Evolutionary conservation across 2,329 filamentous ascomycete species (phyloP).

Genomic region (Botrytis tulipae): DNA sequence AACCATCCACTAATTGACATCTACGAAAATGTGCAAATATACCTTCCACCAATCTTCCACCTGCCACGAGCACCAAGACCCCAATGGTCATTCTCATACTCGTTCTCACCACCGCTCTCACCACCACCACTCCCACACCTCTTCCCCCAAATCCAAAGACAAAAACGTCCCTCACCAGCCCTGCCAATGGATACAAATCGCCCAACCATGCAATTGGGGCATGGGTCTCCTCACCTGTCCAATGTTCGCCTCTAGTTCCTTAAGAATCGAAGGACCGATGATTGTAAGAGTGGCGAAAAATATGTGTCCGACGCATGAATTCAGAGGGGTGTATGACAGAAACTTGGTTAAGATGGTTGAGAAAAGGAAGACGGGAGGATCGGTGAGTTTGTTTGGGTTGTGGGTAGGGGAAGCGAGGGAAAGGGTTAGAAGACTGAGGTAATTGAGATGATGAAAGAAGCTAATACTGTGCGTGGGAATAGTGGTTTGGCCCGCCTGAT

Average conservation of each 20-base stretch:
- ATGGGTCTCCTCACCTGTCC: conserved; percentile 15
- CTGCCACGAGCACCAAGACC: not conserved
- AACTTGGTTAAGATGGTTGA: conserved; percentile 20
- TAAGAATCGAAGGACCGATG: conserved; percentile 14
- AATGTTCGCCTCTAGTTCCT: conserved; percentile 3
- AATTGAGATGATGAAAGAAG: not conserved
- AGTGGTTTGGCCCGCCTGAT: conserved; percentile 20
- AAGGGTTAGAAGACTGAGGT: not conserved
- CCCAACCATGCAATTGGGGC: not conserved
- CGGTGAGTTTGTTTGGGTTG: conserved; percentile 5
- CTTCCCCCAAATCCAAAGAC: not conserved
- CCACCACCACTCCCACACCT: not conserved
- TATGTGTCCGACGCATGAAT: not conserved
- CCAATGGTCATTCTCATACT: not conserved
- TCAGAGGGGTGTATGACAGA: conserved; percentile 12
- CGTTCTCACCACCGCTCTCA: not conserved
- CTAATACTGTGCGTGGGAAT: not conserved
- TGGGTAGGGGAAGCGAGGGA: not conserved
- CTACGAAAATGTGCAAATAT: conserved; percentile 11
- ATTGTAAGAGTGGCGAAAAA: not conserved
- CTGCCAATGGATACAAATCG: conserved; percentile 20
- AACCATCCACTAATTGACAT: not conserved
- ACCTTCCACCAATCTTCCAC: conserved; percentile 11
- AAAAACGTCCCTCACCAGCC: not conserved
- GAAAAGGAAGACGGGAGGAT: conserved; percentile 1